These are phyloP conservation scores for Pulveroboletus sp. DNA, from an alignment of 768 basidiomycete genomes.

Conservation along the genomic window DNA sequence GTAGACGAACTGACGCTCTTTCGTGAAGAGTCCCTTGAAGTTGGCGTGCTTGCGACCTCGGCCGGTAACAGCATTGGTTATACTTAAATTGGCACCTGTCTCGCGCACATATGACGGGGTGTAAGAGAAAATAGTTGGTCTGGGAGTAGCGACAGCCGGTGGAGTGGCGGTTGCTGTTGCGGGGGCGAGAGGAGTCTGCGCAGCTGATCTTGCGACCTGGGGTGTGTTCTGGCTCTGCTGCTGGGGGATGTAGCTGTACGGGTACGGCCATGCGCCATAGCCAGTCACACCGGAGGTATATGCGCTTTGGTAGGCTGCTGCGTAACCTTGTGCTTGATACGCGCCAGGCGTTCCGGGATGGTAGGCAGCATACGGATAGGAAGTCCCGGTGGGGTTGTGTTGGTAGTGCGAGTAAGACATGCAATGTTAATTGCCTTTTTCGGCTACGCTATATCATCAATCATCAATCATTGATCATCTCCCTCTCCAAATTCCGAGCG, in stretches of 20 bases:
- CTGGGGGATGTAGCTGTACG: constrained; percentile 55
- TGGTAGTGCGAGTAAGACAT: constrained; percentile 37
- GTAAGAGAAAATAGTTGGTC: constrained; percentile 52
- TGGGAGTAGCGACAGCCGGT: constrained; percentile 27
- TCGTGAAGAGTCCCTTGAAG: constrained; percentile 70
- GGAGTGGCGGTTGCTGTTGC: constrained; percentile 30
- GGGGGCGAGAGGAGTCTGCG: constrained; percentile 21
- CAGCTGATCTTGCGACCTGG: constrained; percentile 27
- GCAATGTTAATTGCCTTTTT: neutral
- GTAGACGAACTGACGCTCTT: constrained; percentile 58
- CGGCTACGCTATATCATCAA: constrained; percentile 17
- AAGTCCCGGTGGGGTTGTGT: constrained; percentile 41
- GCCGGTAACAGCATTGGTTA: constrained; percentile 37
- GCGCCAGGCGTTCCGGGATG: constrained; percentile 42
- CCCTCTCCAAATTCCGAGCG: constrained; percentile 61
- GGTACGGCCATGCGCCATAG: constrained; percentile 67
- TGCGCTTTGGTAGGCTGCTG: constrained; percentile 38
- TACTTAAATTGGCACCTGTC: constrained; percentile 31
- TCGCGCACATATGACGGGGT: constrained; percentile 51
- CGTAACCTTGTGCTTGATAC: constrained; percentile 49
- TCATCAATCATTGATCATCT: constrained; percentile 35
- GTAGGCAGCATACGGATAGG: constrained; percentile 65
- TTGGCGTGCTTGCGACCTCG: constrained; percentile 63
- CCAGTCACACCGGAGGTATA: constrained; percentile 66
- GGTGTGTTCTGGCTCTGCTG: constrained; percentile 27